A percentile compares a stretch with the other conserved stretches of the same genome.
These are phyloP conservation scores for Hymenoscyphus albidus DNA, from an alignment of 2,329 filamentous ascomycete genomes.

Conservation along the genomic window DNA sequence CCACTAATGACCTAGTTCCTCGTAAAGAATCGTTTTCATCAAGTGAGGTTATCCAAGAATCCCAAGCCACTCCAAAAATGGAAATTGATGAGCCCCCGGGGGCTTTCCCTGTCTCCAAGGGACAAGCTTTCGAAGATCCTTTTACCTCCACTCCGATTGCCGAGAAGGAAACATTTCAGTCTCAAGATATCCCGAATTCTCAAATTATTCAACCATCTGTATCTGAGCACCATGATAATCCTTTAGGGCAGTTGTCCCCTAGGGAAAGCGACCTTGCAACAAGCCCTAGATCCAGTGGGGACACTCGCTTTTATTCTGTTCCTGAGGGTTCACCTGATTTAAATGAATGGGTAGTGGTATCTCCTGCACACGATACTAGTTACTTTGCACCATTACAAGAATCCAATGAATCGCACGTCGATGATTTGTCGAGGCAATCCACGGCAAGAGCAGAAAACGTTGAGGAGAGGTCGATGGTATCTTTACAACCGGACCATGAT, in stretches of 20 bases:
- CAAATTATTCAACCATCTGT: neutral
- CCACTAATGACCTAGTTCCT: conserved; percentile 7
- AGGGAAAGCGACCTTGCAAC: conserved; percentile 4
- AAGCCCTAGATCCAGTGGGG: conserved; percentile 25
- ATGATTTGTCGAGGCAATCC: neutral
- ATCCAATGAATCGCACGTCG: neutral
- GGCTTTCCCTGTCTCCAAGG: conserved; percentile 36
- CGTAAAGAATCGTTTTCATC: conserved; percentile 4
- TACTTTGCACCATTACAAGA: neutral
- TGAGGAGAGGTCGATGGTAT: neutral
- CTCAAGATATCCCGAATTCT: conserved; percentile 18
- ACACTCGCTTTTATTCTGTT: conserved; percentile 26
- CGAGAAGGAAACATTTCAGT: conserved; percentile 38
- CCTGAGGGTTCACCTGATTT: conserved; percentile 3
- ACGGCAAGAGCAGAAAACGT: neutral
- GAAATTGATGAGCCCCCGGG: conserved; percentile 18
- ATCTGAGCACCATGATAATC: neutral
- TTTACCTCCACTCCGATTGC: conserved; percentile 37
- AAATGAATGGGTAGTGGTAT: conserved; percentile 29
- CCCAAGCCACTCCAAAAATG: conserved; percentile 19
- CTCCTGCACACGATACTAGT: neutral
- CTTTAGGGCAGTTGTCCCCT: neutral
- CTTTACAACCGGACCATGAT: neutral
- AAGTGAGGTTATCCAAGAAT: conserved; percentile 6
- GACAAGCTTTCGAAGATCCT: conserved; percentile 36